Percentiles rank a stretch among this genome's conserved stretches.
phyloP scores from a whole-genome alignment of 306 rosid species.

The peach (Prunus persica) region Prunus_persica_NCBIv2 NC_034010.1:14534001-14534500 shows the following conservation, averaged over 20 bases:
- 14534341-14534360: slow-evolving; percentile 67
- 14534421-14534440: slow-evolving; percentile 84
- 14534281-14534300: slow-evolving; percentile 57
- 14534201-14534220: background rate
- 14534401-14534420: slow-evolving; percentile 73
- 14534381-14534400: slow-evolving; percentile 64
- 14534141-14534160: background rate
- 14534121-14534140: too few species aligned
- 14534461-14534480: slow-evolving; percentile 51
- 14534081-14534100: background rate
- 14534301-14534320: slow-evolving; percentile 15
- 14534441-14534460: slow-evolving; percentile 50
- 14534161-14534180: background rate
- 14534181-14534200: background rate
- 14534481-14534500: slow-evolving; percentile 71
- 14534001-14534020: too few species aligned
- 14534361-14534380: slow-evolving; percentile 56
- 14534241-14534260: background rate
- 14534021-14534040: too few species aligned
- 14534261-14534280: slow-evolving; percentile 44
- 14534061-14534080: too few species aligned
- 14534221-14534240: background rate
- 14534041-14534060: too few species aligned
- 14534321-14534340: slow-evolving; percentile 40
- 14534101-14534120: too few species aligned